Evolutionary conservation across 1,139 yeast genomes (phyloP).

Genomic region (Lizanozyma gosingica): DNA sequence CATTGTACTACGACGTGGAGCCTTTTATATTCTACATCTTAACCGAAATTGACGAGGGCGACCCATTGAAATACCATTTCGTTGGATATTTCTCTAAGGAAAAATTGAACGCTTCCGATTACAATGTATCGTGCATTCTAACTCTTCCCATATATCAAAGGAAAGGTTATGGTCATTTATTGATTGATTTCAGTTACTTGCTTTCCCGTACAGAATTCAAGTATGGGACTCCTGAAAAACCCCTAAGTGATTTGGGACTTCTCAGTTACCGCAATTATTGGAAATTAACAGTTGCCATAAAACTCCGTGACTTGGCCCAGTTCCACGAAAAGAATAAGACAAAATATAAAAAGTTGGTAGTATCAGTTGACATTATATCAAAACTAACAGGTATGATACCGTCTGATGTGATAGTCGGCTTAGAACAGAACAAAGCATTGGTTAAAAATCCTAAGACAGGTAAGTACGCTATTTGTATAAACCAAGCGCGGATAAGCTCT

Average conservation of each 20-base stretch:
- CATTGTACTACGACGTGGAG: conserved; percentile 89
- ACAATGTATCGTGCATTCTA: conserved; percentile 83
- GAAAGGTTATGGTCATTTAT: conserved; percentile 79
- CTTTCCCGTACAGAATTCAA: conserved; percentile 66
- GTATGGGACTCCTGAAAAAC: conserved; percentile 92
- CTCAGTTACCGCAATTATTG: conserved; percentile 83
- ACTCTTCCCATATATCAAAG: conserved; percentile 85
- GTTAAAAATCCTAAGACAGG: conserved; percentile 33
- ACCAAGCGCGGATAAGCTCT: conserved; percentile 33
- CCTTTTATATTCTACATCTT: conserved; percentile 86
- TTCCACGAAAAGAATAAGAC: conserved; percentile 19
- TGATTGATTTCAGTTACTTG: conserved; percentile 84
- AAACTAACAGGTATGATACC: conserved; percentile 76
- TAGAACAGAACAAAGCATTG: conserved; percentile 67
- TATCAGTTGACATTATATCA: conserved; percentile 55
- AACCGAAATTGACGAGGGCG: conserved; percentile 53
- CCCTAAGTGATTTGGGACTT: conserved; percentile 79
- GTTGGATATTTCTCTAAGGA: conserved; percentile 95
- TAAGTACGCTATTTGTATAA: conserved; percentile 47
- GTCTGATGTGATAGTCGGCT: conserved; percentile 79
- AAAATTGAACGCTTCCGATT: conserved; percentile 62
- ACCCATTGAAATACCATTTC: conserved; percentile 53
- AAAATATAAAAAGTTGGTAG: conserved; percentile 7
- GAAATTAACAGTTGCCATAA: conserved; percentile 54
- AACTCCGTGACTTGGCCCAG: conserved; percentile 15